Evolutionary conservation across 1,139 yeast genomes (phyloP).

Genomic region (Blastobotrys aristatus): DNA sequence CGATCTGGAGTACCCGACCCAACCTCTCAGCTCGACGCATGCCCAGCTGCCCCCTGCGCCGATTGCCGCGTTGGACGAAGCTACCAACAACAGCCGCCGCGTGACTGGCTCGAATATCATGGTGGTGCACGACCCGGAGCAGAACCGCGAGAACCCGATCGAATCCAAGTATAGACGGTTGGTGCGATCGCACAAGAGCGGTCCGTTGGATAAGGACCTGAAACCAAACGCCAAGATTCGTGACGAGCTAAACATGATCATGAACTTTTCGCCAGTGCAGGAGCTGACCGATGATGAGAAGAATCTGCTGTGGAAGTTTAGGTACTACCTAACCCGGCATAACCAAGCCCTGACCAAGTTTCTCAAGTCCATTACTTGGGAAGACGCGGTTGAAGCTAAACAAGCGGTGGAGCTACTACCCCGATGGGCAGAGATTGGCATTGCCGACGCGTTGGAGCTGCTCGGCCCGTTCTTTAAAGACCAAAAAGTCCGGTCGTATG

Average conservation of each 20-base stretch:
- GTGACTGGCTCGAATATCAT: constrained; percentile 33
- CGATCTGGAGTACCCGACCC: constrained; percentile 48
- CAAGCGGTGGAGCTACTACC: constrained; percentile 64
- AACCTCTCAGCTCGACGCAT: constrained; percentile 21
- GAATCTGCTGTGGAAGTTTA: constrained; percentile 84
- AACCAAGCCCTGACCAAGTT: constrained; percentile 77
- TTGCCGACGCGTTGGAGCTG: constrained; percentile 88
- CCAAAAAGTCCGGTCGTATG: constrained; percentile 65
- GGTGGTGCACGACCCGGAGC: constrained; percentile 62
- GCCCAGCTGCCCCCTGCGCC: constrained; percentile 33
- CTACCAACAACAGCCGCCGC: background rate
- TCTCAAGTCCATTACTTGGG: constrained; percentile 84
- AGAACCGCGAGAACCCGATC: constrained; percentile 65
- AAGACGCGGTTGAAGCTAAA: constrained; percentile 69
- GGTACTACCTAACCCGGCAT: constrained; percentile 77
- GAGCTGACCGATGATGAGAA: constrained; percentile 78
- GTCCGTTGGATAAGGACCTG: constrained; percentile 73
- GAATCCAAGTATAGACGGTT: constrained; percentile 81
- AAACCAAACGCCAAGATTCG: constrained; percentile 85
- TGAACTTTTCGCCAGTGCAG: constrained; percentile 77
- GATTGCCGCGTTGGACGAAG: constrained; percentile 1
- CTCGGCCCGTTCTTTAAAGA: constrained; percentile 66
- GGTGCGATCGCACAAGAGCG: constrained; percentile 75
- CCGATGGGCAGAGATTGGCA: constrained; percentile 71
- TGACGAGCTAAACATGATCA: constrained; percentile 62